These are phyloP conservation scores for Boletus sp. DNA, from an alignment of 1,284 basidiomycete species.

Conservation along the genomic window DNA sequence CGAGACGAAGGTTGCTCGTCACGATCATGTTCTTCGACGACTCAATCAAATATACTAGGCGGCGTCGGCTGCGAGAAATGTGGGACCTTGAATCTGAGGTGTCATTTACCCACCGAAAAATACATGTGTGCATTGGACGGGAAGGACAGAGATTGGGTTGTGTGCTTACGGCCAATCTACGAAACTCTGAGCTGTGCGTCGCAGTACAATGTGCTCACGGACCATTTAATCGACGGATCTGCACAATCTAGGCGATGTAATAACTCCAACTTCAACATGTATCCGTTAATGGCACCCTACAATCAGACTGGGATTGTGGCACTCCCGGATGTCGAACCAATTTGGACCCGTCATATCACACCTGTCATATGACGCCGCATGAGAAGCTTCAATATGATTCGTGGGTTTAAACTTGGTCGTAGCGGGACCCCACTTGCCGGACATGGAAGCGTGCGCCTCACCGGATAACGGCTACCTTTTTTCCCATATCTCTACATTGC, in stretches of 20 bases:
- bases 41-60: neutral
- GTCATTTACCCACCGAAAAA: neutral
- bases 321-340: conserved; percentile 11
- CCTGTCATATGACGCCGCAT: conserved; percentile 11
- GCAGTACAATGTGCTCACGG: conserved; percentile 6
- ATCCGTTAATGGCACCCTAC: conserved; percentile 11
- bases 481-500: conserved; percentile 12
- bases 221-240: conserved; percentile 16
- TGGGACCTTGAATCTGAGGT: neutral
- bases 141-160: neutral
- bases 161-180: neutral
- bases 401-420: conserved; percentile 9
- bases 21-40: neutral
- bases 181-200: conserved; percentile 1
- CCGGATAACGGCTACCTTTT: conserved; percentile 23
- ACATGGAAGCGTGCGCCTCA: conserved; percentile 18
- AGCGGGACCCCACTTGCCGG: conserved; percentile 18
- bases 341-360: conserved; percentile 3
- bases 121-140: neutral
- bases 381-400: conserved; percentile 12
- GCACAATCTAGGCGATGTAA: conserved; percentile 14
- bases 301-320: conserved; percentile 14
- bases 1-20: conserved; percentile 1
- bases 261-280: conserved; percentile 1
- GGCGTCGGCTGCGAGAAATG: conserved; percentile 1